These are phyloP conservation scores for Talaromyces trachyspermus DNA, from an alignment of 495 filamentous ascomycete genomes.

Conservation along the genomic window DNA sequence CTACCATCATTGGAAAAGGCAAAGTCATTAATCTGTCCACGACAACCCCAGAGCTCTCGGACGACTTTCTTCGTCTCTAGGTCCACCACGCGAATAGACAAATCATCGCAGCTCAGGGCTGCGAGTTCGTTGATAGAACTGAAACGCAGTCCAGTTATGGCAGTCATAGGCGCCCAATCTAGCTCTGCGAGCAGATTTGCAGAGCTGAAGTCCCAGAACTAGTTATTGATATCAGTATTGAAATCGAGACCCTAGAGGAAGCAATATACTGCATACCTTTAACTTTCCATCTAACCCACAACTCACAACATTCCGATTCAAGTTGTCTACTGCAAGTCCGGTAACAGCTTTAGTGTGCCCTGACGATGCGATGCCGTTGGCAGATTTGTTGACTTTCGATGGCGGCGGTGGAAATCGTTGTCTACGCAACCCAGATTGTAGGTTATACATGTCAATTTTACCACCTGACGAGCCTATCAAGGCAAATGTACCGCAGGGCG, in stretches of 20 bases:
- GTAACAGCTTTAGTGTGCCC: slow-evolving; percentile 75
- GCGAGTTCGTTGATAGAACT: slow-evolving; percentile 77
- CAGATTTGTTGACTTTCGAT: slow-evolving; percentile 51
- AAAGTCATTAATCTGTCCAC: slow-evolving; percentile 75
- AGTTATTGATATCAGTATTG: slow-evolving; percentile 8
- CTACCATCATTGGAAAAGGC: slow-evolving; percentile 88
- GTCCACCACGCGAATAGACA: slow-evolving; percentile 82
- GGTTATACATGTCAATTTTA: slow-evolving; percentile 86
- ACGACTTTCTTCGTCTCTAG: slow-evolving; percentile 83
- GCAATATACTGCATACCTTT: slow-evolving; percentile 43
- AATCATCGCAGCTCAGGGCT: slow-evolving; percentile 83
- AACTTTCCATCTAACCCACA: slow-evolving; percentile 88
- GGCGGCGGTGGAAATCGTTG: slow-evolving; percentile 71
- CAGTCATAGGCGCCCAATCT: slow-evolving; percentile 76
- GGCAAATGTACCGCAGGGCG: slow-evolving; percentile 87
- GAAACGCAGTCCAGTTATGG: slow-evolving; percentile 66
- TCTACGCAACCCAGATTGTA: slow-evolving; percentile 84
- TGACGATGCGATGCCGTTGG: neutral
- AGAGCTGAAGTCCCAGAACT: slow-evolving; percentile 88
- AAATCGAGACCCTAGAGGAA: neutral
- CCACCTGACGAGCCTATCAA: slow-evolving; percentile 80
- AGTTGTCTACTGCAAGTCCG: slow-evolving; percentile 72
- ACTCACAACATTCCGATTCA: slow-evolving; percentile 77
- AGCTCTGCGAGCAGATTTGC: slow-evolving; percentile 73
- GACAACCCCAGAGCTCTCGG: slow-evolving; percentile 85